Conservation (phyloP, 352 stramenopile genomes). For the Ophiocytium majus region DNA sequence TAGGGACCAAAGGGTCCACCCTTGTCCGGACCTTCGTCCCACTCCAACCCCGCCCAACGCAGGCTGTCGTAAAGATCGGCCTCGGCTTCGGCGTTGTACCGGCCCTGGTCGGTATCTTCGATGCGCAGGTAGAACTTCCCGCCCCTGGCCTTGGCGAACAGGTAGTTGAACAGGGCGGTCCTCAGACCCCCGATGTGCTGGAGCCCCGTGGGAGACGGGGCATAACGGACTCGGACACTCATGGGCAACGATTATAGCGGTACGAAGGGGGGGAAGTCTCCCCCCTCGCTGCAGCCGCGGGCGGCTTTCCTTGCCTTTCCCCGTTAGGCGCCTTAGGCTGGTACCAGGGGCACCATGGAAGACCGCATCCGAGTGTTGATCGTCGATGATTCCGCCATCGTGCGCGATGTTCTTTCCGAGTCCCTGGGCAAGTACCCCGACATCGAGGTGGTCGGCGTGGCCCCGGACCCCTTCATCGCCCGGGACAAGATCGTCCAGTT, state of each 20-base stretch:
- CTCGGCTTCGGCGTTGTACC: neutral
- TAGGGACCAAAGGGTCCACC: neutral
- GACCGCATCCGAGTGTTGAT: neutral
- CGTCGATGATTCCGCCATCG: neutral
- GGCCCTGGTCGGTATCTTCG: slow-evolving; percentile 2
- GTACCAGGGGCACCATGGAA: too few relatives aligned
- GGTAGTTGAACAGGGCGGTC: neutral
- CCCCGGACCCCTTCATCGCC: neutral
- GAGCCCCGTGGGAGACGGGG: neutral
- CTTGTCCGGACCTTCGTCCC: too few relatives aligned
- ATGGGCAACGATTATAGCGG: too few relatives aligned
- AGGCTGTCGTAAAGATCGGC: neutral
- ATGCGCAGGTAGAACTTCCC: neutral
- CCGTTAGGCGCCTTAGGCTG: too few relatives aligned
- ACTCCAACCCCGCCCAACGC: neutral
- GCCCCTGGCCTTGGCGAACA: neutral
- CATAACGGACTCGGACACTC: slow-evolving; percentile 2
- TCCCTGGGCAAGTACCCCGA: neutral
- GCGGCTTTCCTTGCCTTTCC: too few relatives aligned
- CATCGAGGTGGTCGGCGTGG: neutral
- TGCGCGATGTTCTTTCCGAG: neutral
- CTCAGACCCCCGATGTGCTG: neutral
- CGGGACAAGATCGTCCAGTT: neutral
- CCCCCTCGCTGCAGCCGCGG: too few relatives aligned
- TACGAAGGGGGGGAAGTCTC: too few relatives aligned